A percentile compares a stretch with the other conserved stretches of the same genome.
phyloP scores from a whole-genome alignment of 768 basidiomycete species.

The Xerocomellus dryophilus region DNA sequence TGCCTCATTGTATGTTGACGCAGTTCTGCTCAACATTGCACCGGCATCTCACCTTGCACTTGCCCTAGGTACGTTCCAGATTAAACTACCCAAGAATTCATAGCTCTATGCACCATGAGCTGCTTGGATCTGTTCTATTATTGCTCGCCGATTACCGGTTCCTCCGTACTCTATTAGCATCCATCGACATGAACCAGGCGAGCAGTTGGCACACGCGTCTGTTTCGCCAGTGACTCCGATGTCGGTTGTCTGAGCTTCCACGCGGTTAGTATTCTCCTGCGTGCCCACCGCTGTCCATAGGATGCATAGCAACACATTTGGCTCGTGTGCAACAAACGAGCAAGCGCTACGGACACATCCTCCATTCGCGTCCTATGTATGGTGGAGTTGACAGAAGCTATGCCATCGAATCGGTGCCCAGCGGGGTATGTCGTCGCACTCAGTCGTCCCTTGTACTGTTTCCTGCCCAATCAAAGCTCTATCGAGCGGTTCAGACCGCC shows the following conservation, averaged over 20 bases:
- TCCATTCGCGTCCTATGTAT: too few species aligned
- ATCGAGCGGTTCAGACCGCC: too few species aligned
- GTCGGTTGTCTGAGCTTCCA: background rate
- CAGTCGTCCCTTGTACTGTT: too few species aligned
- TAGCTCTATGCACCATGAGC: background rate
- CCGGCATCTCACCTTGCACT: background rate
- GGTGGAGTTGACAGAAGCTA: too few species aligned
- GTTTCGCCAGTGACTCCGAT: background rate
- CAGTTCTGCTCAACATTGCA: background rate
- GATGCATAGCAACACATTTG: background rate
- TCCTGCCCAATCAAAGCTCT: background rate
- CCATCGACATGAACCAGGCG: background rate
- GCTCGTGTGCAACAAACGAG: background rate
- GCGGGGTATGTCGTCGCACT: background rate
- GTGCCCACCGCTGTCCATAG: background rate
- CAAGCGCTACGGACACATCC: too few species aligned
- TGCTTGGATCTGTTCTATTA: background rate
- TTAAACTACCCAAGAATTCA: slow-evolving; percentile 69
- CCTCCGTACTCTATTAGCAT: background rate
- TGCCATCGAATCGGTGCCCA: too few species aligned
- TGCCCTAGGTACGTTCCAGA: slow-evolving; percentile 71
- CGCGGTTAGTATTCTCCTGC: background rate
- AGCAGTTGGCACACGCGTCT: background rate
- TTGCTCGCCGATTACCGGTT: background rate
- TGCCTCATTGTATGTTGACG: slow-evolving; percentile 54